Conservation (phyloP, 2,329 filamentous ascomycete species). For the Thielaviopsis populi region DNA sequence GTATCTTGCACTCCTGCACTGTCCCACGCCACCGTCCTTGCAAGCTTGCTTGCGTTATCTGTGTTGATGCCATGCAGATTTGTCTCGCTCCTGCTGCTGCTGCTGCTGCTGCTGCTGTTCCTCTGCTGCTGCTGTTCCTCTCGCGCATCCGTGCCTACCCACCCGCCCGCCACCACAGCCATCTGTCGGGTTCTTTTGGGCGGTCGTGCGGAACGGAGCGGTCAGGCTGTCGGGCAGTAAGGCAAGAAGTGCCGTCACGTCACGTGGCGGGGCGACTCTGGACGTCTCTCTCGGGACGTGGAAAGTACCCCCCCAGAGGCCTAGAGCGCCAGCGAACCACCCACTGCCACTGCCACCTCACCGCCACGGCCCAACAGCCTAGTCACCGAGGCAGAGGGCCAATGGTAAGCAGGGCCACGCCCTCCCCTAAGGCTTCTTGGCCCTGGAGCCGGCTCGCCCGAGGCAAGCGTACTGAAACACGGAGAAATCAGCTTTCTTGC, state of each 20-base stretch:
- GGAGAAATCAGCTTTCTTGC: background rate
- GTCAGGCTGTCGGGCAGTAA: background rate
- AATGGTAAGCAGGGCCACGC: background rate
- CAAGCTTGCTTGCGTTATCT: background rate
- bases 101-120: background rate
- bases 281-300: background rate
- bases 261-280: background rate
- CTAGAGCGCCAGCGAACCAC: background rate
- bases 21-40: background rate
- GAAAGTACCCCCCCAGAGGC: too few relatives aligned
- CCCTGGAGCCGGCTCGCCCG: background rate
- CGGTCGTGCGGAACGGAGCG: background rate
- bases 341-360: background rate
- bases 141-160: background rate
- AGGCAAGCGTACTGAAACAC: constrained; percentile 4
- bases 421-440: background rate
- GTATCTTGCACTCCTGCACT: background rate
- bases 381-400: background rate
- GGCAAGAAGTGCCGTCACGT: too few relatives aligned
- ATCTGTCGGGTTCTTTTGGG: background rate
- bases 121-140: background rate
- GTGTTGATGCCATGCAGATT: background rate
- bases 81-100: background rate
- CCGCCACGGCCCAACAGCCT: background rate
- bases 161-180: background rate